Evolutionary conservation across 2,329 filamentous ascomycete species (phyloP), one percentile per base, ranked within the genome.

Genomic region (Fusarium newnesense): DNA sequence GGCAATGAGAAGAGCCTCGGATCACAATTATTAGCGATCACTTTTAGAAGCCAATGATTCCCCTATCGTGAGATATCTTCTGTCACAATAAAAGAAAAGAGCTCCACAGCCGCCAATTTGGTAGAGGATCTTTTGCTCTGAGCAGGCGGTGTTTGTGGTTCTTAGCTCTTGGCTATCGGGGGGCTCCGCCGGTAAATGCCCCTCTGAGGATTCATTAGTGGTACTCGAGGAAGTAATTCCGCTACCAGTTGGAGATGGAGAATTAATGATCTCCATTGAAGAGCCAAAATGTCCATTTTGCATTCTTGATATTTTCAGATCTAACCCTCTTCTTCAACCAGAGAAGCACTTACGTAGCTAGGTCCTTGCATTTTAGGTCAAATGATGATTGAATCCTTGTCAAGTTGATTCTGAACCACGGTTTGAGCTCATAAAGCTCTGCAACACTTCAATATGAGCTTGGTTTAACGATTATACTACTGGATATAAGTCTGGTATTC

Each of bases 171-270:
- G 67, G 67, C 58, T 60, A 50, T 71, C 71, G 74, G 76, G 73
- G 74, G 71, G 69, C 71, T 69, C 76, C 76, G 73, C 70, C 60
- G 60, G 61, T 68, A 63, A 69, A 54, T 59, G 46, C 54, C 46
- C 44, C 30, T 53, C 49, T 64, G 50, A 43, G 52, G 50, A 58
- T 60, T 69, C 40, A 44, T 64, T 69, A 47, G 24, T 28, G 52
- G 46, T 30, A 47, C 43, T 37, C 26, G 10, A 50, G 64, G 66
- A 68, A 69, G 47, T 54, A 68, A 68, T 69, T 68, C 66, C 66
- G 57, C 66, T 44, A 11, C 34, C 19, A 28, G 26, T 42, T 49
- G 34, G 13, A 40, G 24, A 40, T 34, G 36, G 32, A 24, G 36
- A 26, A 43, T 28, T 47, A 16, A 10, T 36, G 34, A 53, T 34